Evolutionary conservation across 371 early-diverging fungal genomes (phyloP), one percentile per base, ranked within the genome.

Genomic region (Haplosporangium sp.): DNA sequence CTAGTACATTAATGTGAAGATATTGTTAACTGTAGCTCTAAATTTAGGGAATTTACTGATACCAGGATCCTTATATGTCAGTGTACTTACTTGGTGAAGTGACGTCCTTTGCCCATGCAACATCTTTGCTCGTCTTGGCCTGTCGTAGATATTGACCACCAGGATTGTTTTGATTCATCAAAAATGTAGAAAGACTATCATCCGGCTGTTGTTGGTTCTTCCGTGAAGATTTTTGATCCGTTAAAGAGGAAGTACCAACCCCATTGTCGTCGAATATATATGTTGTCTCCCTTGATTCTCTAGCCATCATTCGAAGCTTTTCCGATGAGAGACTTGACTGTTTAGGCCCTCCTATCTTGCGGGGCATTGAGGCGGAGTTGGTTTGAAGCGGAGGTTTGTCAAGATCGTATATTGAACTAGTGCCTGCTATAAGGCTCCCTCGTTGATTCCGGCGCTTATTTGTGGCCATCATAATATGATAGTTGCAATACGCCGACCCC

Each of bases 121-220:
- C 75, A 15, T 81, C 81, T 44, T 71, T 74, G 72, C 75, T 81
- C 42, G 61, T 42, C 57, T 67, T 81, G 44, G 81, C 74, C 37
- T 81, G 81, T 17, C 75, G 65, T 19, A 81, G 63, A 38, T 81
- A 81, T 9, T 71, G 71, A 8, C 75, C 81, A 6, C 81, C 81
- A 5, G 72, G 75, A 52, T 81, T 81, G 40, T 81, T 74, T 58
- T 81, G 81, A 34, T 42, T 81, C 81, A 81, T 81, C 58, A 81
- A 58, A 40, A 74, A 81, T 2, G 61, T n/a, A 1, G 74, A 73
- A 8, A 73, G 63, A 4, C n/a, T 55, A 4, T 57, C 67, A 15
- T 65, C 78, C 2, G 44, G 8, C 37, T 53, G 65, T 17, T 65
- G 35, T 2, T 27, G 10, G 17, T n/a, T 37, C 47, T 62, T 65